Base-by-base conservation (phyloP, 257 asterid species). In the Solanum boliviense region DNA sequence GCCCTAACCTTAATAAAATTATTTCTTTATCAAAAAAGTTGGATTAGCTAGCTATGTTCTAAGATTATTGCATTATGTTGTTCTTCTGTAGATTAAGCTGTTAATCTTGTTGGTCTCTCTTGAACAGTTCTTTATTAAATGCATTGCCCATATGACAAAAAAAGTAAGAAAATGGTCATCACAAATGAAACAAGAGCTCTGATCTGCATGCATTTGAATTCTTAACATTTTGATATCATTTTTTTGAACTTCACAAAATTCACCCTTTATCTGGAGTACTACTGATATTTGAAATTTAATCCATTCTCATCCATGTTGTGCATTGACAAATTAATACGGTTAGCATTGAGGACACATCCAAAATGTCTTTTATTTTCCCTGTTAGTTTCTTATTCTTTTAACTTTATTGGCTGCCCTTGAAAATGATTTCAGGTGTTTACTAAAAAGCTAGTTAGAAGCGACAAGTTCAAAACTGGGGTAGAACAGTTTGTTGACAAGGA, bases 381-480 rank as follows among this genome's bases (percentile, higher is more conserved):
- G 86, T 39, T 32, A 29, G 18, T 86, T 70, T 71, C 46, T 52
- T 23, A 20, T 41, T 84, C 39, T 67, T 3, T 25, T 81, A 27
- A 12, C 39, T 71, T 87, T 34, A 9, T 32, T 84, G 18, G 52
- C 25, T 83, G 21, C 21, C 84, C 84, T 89, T 79, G 82, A 88
- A 82, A 73, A 56, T 62, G 70, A 38, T 86, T 87, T 79, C 91
- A 95, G 99, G 98, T 95, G 46, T 95, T 89, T 88, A 93, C 95
- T 6, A 90, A 91, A 89, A 95, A 94, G 86, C 87, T 92, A 60
- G 89, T 92, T 38, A 90, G 94, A 87, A 94, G 95, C 78, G 99
- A 95, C 91, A 95, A 97, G 91, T 94, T 95, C 91, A 93, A 93
- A 91, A 94, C 98, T 34, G 99, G 98, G 72, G 91, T 74, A 38